Evolutionary conservation across 176 grass and related monocot species (phyloP), one percentile per base, ranked within the genome.

Genomic region (Bonia amplexicaulis): DNA sequence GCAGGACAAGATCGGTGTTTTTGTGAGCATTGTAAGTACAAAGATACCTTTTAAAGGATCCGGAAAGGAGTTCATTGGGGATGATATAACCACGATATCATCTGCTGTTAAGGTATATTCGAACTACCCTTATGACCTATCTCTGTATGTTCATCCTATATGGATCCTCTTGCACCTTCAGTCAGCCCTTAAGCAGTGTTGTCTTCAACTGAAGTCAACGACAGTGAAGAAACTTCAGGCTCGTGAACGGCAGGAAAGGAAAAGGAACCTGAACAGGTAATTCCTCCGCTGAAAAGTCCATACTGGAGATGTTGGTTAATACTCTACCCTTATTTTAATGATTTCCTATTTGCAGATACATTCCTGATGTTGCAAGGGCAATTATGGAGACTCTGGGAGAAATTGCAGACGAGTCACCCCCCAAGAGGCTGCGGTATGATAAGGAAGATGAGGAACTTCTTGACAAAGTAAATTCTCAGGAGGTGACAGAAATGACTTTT

Each of bases 311-410:
- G 75, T 76, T 85, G 49, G 69, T 20, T 66, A 25, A 41, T 68
- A 29, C 7, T 42, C 57, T 69, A 45, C 29, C 78, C 22, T 39
- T 85, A 47, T 22, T 68, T 66, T 70, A 23, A 40, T 80, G 25
- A 61, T 73, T 87, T 80, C 45, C 3, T 77, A 15, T 81, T 85
- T 61, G 29, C 81, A 98, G 96, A 82, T 95, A 98, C 62, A 95
- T 98, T 88, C 96, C 96, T 84, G 96, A 94, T 87, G 96, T 94
- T 77, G 94, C 93, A 37, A 91, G 93, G 71, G 93, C 96, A n/a
- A 72, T 98, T 31, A 94, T 98, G 96, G 96, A 95, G 46, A 92
- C 92, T 6, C 88, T 98, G 4, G 93, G 90, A 74, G 87, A 95
- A 74, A 90, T 98, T 80, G 91, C 91, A 89, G 88, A 90, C 44